Evolutionary conservation across 2,329 filamentous ascomycete genomes (phyloP), one percentile per base, ranked within the genome.

Genomic region (Colletotrichum karsti): DNA sequence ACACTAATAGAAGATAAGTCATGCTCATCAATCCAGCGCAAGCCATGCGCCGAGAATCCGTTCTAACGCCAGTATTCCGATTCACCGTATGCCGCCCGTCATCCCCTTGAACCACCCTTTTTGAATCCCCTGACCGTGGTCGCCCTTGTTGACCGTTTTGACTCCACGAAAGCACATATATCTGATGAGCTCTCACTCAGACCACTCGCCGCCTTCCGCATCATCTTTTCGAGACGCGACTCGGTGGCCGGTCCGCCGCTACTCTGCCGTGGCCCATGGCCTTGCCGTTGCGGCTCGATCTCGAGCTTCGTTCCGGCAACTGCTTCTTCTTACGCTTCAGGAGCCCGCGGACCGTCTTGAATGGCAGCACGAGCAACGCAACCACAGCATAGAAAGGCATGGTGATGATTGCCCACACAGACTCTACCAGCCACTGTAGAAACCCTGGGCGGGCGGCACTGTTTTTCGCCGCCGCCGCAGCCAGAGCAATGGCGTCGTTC

Each of bases 401-500:
- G 20, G 83, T 73, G 7, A 80, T 56, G 0, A 81, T 50, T 9
- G 76, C 73, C 10, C 79, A 72, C 15, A 78, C 67, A 48, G 75
- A 78, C 30, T 83, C 82, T 9, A 79, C 66, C n/a, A 78, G 44
- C 77, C 81, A 82, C 7, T 74, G 71, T 9, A 82, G 62, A 5
- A 83, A 44, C 22, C 78, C 78, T 73, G 77, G 78, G 51, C 78
- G 77, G 5, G 77, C 74, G 18, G 75, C 76, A 67, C 80, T 83
- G 69, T 82, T 82, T 75, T 84, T 87, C 9, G 90, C 90, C 1
- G 92, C 93, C 0, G 92, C 92, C 0, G 92, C 92, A 3, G 93
- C 93, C n/a, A 98, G 83, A 1, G 92, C 88, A 50, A 97, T 86
- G 4, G 93, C 91, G 74, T 97, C 94, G 69, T 91, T 89, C 13